These are phyloP conservation scores for Sarcodon sp. DNA, from an alignment of 768 basidiomycete genomes.

Conservation along the genomic window DNA sequence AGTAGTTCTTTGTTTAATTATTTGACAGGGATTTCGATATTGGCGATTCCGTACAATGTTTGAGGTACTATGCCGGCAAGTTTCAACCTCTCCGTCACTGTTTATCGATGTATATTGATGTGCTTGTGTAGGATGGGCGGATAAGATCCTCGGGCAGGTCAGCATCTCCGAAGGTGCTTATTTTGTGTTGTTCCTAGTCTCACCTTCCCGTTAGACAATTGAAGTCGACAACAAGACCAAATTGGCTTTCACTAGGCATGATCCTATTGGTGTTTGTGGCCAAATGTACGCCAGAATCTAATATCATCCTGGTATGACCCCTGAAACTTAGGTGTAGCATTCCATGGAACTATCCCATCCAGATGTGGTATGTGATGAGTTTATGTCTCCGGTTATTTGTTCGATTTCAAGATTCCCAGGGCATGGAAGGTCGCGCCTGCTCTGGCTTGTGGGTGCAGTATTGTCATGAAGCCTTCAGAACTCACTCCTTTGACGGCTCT, in stretches of 20 bases:
- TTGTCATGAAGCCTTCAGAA: slow-evolving; percentile 94
- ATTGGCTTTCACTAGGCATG: slow-evolving; percentile 75
- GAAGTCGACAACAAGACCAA: slow-evolving; percentile 75
- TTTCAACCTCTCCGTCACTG: not conserved
- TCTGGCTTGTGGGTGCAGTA: slow-evolving; percentile 81
- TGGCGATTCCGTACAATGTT: slow-evolving; percentile 61
- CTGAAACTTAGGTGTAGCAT: slow-evolving; percentile 32
- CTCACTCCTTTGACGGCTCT: slow-evolving; percentile 75
- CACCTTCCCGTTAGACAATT: slow-evolving; percentile 36
- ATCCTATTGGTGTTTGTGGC: slow-evolving; percentile 90
- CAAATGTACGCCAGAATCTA: slow-evolving; percentile 55
- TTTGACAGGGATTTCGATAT: slow-evolving; percentile 65
- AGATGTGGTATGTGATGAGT: slow-evolving; percentile 47
- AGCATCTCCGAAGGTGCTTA: slow-evolving; percentile 2
- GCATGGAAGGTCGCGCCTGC: slow-evolving; percentile 92
- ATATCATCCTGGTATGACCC: not conserved
- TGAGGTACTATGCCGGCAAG: slow-evolving; percentile 80
- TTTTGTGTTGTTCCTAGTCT: slow-evolving; percentile 1
- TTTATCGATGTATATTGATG: not conserved
- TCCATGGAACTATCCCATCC: slow-evolving; percentile 90
- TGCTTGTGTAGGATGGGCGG: slow-evolving; percentile 43
- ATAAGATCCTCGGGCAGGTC: slow-evolving; percentile 86
- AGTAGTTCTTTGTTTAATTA: not conserved
- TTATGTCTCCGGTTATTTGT: not conserved
- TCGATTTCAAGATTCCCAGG: slow-evolving; percentile 21